Base-by-base conservation (phyloP, 768 basidiomycete species). In the Mycena epipterygia region DNA sequence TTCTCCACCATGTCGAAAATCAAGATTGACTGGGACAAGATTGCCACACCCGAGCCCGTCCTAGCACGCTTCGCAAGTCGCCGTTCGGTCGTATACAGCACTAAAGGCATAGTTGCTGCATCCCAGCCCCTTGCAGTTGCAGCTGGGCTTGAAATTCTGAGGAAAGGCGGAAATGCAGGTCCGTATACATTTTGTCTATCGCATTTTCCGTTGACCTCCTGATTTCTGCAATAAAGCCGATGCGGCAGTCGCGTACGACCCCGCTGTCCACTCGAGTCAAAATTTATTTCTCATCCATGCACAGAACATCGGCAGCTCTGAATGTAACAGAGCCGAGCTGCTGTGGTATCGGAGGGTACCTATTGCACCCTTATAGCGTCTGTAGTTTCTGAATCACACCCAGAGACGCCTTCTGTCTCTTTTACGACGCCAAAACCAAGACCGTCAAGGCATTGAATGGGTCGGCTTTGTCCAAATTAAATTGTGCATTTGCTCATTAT, bases 141-240 rank as follows among this genome's bases (percentile, higher is more conserved):
- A 77, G 97, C 95, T 21, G 98, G 97, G 0, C 80, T 99, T 33
- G 96, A 98, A 81, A 94, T 99, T 73, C 84, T 99, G 29, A 86
- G 91, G 61, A 93, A 92, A 79, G 98, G 98, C 16, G 98, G 98
- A 59, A 99, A 99, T 83, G 97, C 97, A 75, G 97, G 95, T 94
- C 77, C 53, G 84, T 69, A 35, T 69, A 35, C n/a, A 51, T 41
- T 42, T 53, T 12, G 9, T 64, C 56, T 41, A 55, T 44, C n/a
- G 23, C 42, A 46, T 23, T 27, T 16, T 6, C 6, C 21, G 32
- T 35, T 35, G 25, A 74, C n/a, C 52, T 62, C 5, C 48, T 42
- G 35, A 21, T 46, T n/a, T 55, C 39, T 35, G 39, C 46, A n/a
- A 62, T 48, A 37, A 41, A 95, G 95, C 94, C 70, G 96, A 98